Evolutionary conservation across 2,329 filamentous ascomycete species (phyloP).

Genomic region (Fonsecaea pedrosoi): DNA sequence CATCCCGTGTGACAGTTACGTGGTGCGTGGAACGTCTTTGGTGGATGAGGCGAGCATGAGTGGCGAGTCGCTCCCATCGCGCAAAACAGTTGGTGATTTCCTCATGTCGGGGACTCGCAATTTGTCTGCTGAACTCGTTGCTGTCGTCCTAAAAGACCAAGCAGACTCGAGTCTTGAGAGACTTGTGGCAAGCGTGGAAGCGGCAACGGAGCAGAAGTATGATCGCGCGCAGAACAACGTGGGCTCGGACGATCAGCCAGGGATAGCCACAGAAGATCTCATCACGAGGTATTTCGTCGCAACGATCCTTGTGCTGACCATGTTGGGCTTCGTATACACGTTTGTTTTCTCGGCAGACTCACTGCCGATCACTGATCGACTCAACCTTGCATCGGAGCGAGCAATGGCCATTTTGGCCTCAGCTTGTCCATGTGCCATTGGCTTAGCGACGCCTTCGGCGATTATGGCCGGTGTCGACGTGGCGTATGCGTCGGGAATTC

Average conservation of each 20-base stretch:
- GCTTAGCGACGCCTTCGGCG: conserved; percentile 78
- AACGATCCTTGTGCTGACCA: conserved; percentile 23
- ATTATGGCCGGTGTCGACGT: conserved; percentile 73
- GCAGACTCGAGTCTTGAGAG: conserved; percentile 26
- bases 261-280: not conserved
- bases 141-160: conserved; percentile 26
- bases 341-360: not conserved
- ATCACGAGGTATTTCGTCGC: conserved; percentile 29
- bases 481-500: conserved; percentile 42
- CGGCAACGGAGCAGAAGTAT: conserved; percentile 24
- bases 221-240: not conserved
- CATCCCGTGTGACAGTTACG: conserved; percentile 63
- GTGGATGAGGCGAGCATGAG: conserved; percentile 81
- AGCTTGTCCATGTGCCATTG: conserved; percentile 80
- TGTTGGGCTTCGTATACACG: conserved; percentile 14
- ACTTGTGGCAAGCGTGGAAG: conserved; percentile 26
- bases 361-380: conserved; percentile 12
- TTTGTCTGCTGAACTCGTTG: conserved; percentile 25
- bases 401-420: conserved; percentile 74
- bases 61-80: conserved; percentile 68
- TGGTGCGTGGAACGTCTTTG: conserved; percentile 68
- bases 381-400: conserved; percentile 29
- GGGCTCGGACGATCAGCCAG: not conserved
- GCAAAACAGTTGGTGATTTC: conserved; percentile 55
- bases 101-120: conserved; percentile 32